Base-by-base conservation (phyloP, 257 asterid species). In the Nemophila menziesii region DNA sequence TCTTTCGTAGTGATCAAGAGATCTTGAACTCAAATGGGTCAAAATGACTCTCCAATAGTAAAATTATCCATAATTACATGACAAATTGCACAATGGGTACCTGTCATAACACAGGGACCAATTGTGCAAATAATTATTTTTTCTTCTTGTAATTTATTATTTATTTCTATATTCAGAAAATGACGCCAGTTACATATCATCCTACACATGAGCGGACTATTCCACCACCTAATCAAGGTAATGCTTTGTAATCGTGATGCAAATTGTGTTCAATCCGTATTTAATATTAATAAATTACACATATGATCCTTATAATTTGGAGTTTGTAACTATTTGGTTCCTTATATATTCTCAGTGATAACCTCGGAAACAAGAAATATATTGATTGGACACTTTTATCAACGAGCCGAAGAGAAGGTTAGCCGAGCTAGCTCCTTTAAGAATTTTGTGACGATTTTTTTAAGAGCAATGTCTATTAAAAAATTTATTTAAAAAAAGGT, bases 201-300 rank as follows among this genome's bases (percentile, higher is more conserved):
- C 73, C 78, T 29, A 70, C 73, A 37, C 70, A 58, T 55, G 78
- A 70, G 33, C 54, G 70, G 43, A 58, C 73, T 26, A 26, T 54
- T 20, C 73, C 78, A 17, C 73, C 78, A 23, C 73, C 78, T 34
- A 48, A 70, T 54, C 78, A 70, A 70, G 78, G 78, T 70, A 42
- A 43, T 29, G 21, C 18, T 29, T 29, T 10, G 5, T 29, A 29
- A 13, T 29, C 7, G 8, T 29, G 4, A 29, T 29, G 36, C 12
- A 2, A 2, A 29, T 29, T 13, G n/a, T n/a, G n/a, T n/a, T n/a
- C n/a, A n/a, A n/a, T n/a, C n/a, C n/a, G n/a, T 29, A 29, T 29
- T 26, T 29, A 29, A n/a, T n/a, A n/a, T n/a, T n/a, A 13, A 29
- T 29, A 29, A 29, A 29, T 29, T 29, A 7, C 36, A 29, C 2